Conservation (phyloP, 352 stramenopile genomes). For the Pythium graminicola region DNA sequence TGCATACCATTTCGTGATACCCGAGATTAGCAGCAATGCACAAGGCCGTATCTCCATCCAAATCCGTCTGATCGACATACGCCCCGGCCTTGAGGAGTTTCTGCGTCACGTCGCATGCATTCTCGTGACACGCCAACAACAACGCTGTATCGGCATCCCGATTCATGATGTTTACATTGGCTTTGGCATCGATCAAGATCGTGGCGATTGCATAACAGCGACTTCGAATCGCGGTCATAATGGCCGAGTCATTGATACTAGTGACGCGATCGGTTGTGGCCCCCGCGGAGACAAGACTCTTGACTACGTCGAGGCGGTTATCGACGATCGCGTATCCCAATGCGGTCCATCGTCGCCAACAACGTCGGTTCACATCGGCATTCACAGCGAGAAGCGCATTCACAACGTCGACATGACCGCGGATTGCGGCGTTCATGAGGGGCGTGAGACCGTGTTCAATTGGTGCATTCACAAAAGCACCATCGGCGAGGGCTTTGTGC, state of each 20-base stretch:
- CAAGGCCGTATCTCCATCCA: neutral
- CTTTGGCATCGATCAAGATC: neutral
- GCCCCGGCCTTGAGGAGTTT: neutral
- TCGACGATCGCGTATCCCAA: neutral
- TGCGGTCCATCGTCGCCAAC: neutral
- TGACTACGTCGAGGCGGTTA: neutral
- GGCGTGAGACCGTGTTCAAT: neutral
- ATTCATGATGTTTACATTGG: neutral
- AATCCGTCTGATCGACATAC: neutral
- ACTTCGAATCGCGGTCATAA: neutral
- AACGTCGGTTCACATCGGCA: neutral
- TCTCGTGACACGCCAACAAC: neutral
- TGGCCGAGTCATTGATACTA: neutral
- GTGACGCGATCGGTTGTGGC: neutral
- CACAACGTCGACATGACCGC: neutral
- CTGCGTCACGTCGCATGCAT: neutral
- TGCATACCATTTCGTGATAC: neutral
- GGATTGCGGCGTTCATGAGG: neutral
- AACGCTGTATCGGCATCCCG: neutral
- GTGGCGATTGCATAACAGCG: neutral
- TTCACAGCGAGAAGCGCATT: neutral
- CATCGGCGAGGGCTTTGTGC: neutral
- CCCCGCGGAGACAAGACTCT: neutral
- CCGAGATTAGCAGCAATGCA: neutral
- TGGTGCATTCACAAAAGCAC: neutral